These are phyloP conservation scores for Paulownia fortunei DNA, from an alignment of 257 asterid species.

Conservation along the genomic window DNA sequence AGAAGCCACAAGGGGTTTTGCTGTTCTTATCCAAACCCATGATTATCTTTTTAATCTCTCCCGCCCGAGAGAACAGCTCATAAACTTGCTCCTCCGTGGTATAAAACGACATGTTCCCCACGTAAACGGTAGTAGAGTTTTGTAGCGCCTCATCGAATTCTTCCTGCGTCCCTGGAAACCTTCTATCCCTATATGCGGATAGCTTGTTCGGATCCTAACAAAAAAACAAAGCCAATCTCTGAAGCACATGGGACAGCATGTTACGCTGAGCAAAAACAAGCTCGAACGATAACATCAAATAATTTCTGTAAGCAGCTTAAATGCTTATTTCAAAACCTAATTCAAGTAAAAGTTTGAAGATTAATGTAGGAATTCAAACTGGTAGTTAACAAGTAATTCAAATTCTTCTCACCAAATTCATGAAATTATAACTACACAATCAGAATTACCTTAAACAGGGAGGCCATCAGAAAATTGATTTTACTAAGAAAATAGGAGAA, in stretches of 20 bases:
- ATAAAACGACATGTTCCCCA: conserved; percentile 95
- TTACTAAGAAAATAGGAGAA: conserved; percentile 2
- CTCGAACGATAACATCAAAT: neutral
- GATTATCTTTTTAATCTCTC: conserved; percentile 89
- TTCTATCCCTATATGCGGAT: conserved; percentile 90
- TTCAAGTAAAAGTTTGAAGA: conserved; percentile 17
- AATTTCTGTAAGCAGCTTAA: neutral
- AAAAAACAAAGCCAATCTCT: neutral
- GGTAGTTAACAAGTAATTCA: conserved; percentile 25
- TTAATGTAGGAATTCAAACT: conserved; percentile 21
- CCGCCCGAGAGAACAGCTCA: conserved; percentile 89
- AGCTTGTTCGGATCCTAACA: conserved; percentile 81
- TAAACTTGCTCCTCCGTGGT: conserved; percentile 98
- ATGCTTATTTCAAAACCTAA: conserved; percentile 14
- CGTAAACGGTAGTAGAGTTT: conserved; percentile 74
- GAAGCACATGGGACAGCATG: neutral
- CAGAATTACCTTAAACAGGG: conserved; percentile 59
- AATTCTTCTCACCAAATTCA: neutral
- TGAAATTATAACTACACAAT: neutral
- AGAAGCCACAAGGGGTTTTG: conserved; percentile 98
- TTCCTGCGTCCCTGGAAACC: conserved; percentile 91
- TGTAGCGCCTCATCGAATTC: conserved; percentile 84
- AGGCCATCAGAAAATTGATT: conserved; percentile 49
- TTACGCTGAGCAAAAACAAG: neutral
- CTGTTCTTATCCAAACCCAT: conserved; percentile 97